These are phyloP conservation scores for Cicer arietinum DNA, from an alignment of 306 rosid genomes.

Conservation along the genomic window DNA sequence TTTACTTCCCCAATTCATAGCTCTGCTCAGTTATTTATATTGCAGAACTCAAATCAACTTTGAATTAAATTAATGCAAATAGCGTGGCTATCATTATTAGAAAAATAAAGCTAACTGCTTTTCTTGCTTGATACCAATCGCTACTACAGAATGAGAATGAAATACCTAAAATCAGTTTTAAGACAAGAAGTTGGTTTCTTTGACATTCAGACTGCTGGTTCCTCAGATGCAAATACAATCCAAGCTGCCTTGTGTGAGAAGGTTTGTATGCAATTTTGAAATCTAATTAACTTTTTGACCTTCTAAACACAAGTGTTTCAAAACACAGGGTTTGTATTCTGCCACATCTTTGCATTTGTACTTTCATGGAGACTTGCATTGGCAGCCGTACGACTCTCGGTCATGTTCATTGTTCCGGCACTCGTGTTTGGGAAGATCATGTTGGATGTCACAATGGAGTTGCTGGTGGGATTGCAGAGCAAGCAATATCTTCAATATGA, in stretches of 20 bases:
- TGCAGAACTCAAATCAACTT: not conserved
- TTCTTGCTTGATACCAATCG: slow-evolving; percentile 36
- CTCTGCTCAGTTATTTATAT: slow-evolving; percentile 16
- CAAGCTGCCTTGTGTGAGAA: slow-evolving; percentile 85
- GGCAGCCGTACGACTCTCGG: slow-evolving; percentile 82
- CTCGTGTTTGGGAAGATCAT: slow-evolving; percentile 75
- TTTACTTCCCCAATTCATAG: not conserved
- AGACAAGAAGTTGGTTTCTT: slow-evolving; percentile 85
- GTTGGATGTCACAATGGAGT: slow-evolving; percentile 79
- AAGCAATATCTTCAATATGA: slow-evolving; percentile 84
- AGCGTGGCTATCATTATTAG: slow-evolving; percentile 12
- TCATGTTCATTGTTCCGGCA: slow-evolving; percentile 79
- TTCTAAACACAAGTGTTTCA: not conserved
- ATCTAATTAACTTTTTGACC: slow-evolving; percentile 13
- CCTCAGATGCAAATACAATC: slow-evolving; percentile 77
- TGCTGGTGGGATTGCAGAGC: slow-evolving; percentile 86
- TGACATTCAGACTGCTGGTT: slow-evolving; percentile 67
- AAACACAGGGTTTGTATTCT: slow-evolving; percentile 72
- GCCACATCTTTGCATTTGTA: slow-evolving; percentile 83
- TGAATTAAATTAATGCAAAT: slow-evolving; percentile 15
- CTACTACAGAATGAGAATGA: slow-evolving; percentile 55
- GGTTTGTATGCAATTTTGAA: slow-evolving; percentile 51
- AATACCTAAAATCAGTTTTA: slow-evolving; percentile 65
- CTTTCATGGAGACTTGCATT: slow-evolving; percentile 82
- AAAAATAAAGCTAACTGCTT: slow-evolving; percentile 25